Percentiles rank a stretch among this genome's conserved stretches.
These are phyloP conservation scores for Suillus cothurnatus DNA, from an alignment of 768 basidiomycete genomes.

Conservation along the genomic window DNA sequence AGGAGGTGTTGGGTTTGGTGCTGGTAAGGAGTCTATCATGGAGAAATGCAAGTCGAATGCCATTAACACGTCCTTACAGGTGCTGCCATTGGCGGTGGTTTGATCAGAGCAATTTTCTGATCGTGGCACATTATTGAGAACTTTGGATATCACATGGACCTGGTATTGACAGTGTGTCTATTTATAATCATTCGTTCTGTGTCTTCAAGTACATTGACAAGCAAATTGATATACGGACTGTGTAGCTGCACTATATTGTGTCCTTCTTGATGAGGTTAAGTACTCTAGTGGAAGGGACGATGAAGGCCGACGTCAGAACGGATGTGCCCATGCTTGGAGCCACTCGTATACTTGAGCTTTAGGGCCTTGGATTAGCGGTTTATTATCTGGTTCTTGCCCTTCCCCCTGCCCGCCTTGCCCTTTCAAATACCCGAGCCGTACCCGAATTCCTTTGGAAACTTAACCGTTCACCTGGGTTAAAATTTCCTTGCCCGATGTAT, in stretches of 20 bases:
- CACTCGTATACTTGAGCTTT: slow-evolving; percentile 65
- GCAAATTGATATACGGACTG: not conserved
- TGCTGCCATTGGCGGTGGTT: slow-evolving; percentile 53
- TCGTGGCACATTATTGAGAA: not conserved
- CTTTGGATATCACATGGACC: not conserved
- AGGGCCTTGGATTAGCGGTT: slow-evolving; percentile 76
- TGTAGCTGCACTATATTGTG: not conserved
- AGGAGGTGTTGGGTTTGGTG: slow-evolving; percentile 78
- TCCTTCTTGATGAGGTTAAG: slow-evolving; percentile 42
- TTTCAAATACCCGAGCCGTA: slow-evolving; percentile 78
- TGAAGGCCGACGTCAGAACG: slow-evolving; percentile 32
- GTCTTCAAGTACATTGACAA: not conserved
- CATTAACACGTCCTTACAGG: slow-evolving; percentile 29
- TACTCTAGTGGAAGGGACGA: slow-evolving; percentile 46
- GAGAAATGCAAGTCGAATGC: not conserved
- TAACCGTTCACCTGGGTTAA: slow-evolving; percentile 71
- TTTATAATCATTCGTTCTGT: not conserved
- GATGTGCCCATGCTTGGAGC: slow-evolving; percentile 43
- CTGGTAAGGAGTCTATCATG: slow-evolving; percentile 46
- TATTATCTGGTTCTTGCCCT: slow-evolving; percentile 68
- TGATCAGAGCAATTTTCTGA: slow-evolving; percentile 53
- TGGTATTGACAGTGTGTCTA: not conserved
- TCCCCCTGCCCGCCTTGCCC: slow-evolving; percentile 88
- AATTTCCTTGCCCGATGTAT: slow-evolving; percentile 86
- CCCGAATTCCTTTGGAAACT: slow-evolving; percentile 79